Percentiles rank a stretch among this genome's conserved stretches.
Evolutionary conservation across 192 early-diverging fungal genomes (phyloP).

Genomic region (Oehlia diaphana): DNA sequence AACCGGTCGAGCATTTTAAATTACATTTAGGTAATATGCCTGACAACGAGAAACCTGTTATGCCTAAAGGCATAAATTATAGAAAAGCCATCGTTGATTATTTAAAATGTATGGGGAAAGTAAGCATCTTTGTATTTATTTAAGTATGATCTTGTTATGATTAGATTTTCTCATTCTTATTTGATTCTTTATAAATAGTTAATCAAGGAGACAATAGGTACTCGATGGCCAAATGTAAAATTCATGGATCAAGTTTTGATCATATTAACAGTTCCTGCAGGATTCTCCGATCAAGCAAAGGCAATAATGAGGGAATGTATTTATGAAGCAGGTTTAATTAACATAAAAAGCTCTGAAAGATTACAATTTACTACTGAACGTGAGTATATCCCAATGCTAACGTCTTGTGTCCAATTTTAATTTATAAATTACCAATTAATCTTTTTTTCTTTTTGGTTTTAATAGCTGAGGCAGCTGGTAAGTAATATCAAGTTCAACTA

Average conservation of each 20-base stretch:
- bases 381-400: neutral
- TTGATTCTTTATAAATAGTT: neutral
- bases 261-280: constrained; percentile 51
- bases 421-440: neutral
- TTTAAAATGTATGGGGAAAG: neutral
- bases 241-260: constrained; percentile 12
- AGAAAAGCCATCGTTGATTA: constrained; percentile 19
- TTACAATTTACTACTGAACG: neutral
- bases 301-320: constrained; percentile 54
- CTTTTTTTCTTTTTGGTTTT: neutral
- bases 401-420: neutral
- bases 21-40: constrained; percentile 9
- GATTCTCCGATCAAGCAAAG: constrained; percentile 55
- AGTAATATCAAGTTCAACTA: neutral
- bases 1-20: constrained; percentile 2
- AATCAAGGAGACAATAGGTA: constrained; percentile 4
- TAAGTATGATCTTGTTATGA: neutral
- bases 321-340: constrained; percentile 45
- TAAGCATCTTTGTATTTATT: neutral
- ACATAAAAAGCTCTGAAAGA: neutral
- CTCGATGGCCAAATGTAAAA: constrained; percentile 11
- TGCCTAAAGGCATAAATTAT: neutral
- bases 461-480: neutral
- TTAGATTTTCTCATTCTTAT: neutral
- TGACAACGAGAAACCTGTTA: neutral